A percentile compares a stretch with the other conserved stretches of the same genome.
These are phyloP conservation scores for Pythium pyrilobum DNA, from an alignment of 352 stramenopile genomes.

Conservation along the genomic window DNA sequence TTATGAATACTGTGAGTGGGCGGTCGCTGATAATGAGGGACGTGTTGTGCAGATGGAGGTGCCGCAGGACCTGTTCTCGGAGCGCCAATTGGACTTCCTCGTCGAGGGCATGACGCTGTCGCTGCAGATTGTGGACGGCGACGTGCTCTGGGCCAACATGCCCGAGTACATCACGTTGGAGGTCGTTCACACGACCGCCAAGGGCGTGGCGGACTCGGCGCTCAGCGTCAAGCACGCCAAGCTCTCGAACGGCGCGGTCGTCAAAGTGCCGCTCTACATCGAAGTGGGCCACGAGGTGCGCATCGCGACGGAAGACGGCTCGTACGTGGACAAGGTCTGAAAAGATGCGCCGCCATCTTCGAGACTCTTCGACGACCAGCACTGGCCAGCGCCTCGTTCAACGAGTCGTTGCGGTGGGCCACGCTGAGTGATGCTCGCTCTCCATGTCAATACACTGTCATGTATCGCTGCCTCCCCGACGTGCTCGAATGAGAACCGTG, in stretches of 20 bases:
- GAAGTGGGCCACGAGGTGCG: conserved; percentile 75
- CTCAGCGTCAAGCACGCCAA: conserved; percentile 82
- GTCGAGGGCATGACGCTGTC: conserved; percentile 74
- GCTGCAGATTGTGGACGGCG: conserved; percentile 80
- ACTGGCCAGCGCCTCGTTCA: not conserved
- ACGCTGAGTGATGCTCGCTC: too few species aligned
- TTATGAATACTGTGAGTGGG: too few species aligned
- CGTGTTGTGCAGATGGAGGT: conserved; percentile 55
- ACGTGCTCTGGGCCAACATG: conserved; percentile 85
- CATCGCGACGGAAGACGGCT: conserved; percentile 63
- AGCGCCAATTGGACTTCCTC: conserved; percentile 72
- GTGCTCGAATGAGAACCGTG: too few species aligned
- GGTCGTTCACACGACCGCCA: conserved; percentile 76
- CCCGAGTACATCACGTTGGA: conserved; percentile 70
- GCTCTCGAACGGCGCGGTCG: conserved; percentile 65
- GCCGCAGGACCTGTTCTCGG: conserved; percentile 55
- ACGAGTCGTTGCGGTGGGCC: too few species aligned
- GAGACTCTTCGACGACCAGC: not conserved
- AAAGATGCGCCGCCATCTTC: not conserved
- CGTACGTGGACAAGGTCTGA: conserved; percentile 76
- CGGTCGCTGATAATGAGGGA: not conserved
- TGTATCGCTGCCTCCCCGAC: too few species aligned
- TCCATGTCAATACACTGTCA: too few species aligned
- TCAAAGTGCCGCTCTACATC: conserved; percentile 84
- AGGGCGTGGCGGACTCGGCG: conserved; percentile 67